Conservation (phyloP, 2,329 filamentous ascomycete species). For the Setomelanomma holmii region DNA sequence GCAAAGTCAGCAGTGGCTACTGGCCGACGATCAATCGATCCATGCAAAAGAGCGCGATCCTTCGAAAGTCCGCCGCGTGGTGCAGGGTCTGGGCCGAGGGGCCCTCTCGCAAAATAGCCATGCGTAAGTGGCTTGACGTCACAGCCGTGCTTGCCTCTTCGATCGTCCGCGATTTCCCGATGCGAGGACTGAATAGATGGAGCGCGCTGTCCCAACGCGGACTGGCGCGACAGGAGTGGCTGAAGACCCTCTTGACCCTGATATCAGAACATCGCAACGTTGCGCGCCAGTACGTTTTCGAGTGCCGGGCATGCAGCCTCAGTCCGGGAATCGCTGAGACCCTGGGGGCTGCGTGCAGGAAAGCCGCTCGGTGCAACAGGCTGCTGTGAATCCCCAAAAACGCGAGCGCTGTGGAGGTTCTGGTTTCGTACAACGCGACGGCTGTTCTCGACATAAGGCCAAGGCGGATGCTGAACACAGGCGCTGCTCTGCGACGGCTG, state of each 20-base stretch:
- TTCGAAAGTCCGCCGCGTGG: too few relatives aligned
- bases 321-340: slow-evolving; percentile 4
- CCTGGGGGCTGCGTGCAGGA: slow-evolving; percentile 2
- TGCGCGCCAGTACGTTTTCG: slow-evolving; percentile 16
- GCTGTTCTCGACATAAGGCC: neutral
- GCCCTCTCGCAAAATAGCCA: neutral
- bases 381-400: neutral
- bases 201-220: slow-evolving; percentile 4
- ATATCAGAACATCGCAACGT: too few relatives aligned
- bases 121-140: neutral
- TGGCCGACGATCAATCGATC: slow-evolving; percentile 4
- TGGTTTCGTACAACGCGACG: neutral
- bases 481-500: neutral
- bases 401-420: neutral
- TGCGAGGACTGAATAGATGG: slow-evolving; percentile 6
- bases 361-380: neutral
- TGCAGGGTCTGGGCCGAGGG: slow-evolving; percentile 21
- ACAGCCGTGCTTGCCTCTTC: neutral
- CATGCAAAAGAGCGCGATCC: slow-evolving; percentile 1
- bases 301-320: slow-evolving; percentile 18
- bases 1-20: neutral
- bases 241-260: too few relatives aligned
- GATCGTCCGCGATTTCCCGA: slow-evolving; percentile 26
- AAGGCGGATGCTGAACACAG: neutral
- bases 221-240: too few relatives aligned